Evolutionary conservation across 306 rosid species (phyloP).

Genomic region (Medicago arabica): DNA sequence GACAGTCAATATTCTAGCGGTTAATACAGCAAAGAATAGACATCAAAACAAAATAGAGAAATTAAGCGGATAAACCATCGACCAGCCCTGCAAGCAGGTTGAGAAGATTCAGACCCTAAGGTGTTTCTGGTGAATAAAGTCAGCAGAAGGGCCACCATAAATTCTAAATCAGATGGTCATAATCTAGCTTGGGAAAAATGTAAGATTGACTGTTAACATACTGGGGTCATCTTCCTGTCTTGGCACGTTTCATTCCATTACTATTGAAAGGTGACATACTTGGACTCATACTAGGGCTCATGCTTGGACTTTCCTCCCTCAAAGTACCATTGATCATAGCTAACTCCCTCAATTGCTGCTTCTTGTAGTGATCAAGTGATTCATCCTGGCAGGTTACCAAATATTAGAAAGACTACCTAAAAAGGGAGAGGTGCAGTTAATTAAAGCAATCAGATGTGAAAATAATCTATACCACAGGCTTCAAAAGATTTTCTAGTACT

Average conservation of each 20-base stretch:
- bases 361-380: slow-evolving; percentile 87
- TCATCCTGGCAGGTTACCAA: slow-evolving; percentile 65
- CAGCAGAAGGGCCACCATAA: slow-evolving; percentile 42
- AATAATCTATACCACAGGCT: slow-evolving; percentile 76
- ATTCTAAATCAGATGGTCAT: slow-evolving; percentile 45
- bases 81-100: slow-evolving; percentile 43
- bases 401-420: slow-evolving; percentile 19
- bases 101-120: slow-evolving; percentile 42
- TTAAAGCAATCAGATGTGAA: background rate
- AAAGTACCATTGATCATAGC: slow-evolving; percentile 88
- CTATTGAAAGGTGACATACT: slow-evolving; percentile 91
- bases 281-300: slow-evolving; percentile 61
- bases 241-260: slow-evolving; percentile 89
- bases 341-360: slow-evolving; percentile 85
- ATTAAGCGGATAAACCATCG: slow-evolving; percentile 37
- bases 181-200: slow-evolving; percentile 42
- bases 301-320: slow-evolving; percentile 94
- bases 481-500: slow-evolving; percentile 82
- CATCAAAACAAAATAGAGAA: slow-evolving; percentile 32
- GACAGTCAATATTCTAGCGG: slow-evolving; percentile 45
- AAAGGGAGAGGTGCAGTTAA: background rate
- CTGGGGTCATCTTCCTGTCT: slow-evolving; percentile 75
- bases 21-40: slow-evolving; percentile 69
- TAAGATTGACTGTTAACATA: slow-evolving; percentile 34
- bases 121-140: slow-evolving; percentile 41